Conservation (phyloP, 208 protist species). For the Acanthamoeba castellanii region DNA sequence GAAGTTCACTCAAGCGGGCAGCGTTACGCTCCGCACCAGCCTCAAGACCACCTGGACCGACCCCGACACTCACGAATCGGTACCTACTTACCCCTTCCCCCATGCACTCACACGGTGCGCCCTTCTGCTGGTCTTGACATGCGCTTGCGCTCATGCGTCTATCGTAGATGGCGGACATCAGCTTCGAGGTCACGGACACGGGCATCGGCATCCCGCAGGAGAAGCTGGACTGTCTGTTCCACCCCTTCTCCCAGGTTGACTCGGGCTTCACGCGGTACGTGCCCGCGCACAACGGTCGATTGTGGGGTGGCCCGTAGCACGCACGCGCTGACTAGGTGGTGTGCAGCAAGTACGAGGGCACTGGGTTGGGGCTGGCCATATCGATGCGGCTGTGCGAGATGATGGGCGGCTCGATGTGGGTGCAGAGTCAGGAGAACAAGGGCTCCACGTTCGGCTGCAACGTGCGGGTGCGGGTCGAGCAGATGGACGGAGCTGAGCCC, state of each 20-base stretch:
- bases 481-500: not conserved
- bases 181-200: constrained; percentile 79
- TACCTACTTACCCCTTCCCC: not conserved
- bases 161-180: not conserved
- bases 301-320: not conserved
- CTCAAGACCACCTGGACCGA: constrained; percentile 50
- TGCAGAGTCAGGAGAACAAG: constrained; percentile 35
- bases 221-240: constrained; percentile 73
- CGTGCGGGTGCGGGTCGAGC: not conserved
- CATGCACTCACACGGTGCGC: not conserved
- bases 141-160: not conserved
- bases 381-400: constrained; percentile 59
- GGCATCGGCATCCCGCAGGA: constrained; percentile 83
- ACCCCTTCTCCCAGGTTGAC: constrained; percentile 74
- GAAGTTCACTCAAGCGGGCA: constrained; percentile 79
- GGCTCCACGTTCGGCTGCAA: constrained; percentile 59
- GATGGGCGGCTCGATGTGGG: constrained; percentile 71
- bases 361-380: constrained; percentile 74
- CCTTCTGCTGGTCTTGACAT: not conserved
- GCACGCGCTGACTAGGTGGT: not conserved
- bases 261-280: not conserved
- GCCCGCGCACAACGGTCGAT: too few species aligned
- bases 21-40: constrained; percentile 57
- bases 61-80: not conserved
- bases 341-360: constrained; percentile 76